Percentiles rank a stretch among this genome's conserved stretches.
These are phyloP conservation scores for Cruciata laevipes DNA, from an alignment of 257 asterid genomes.

Conservation along the genomic window DNA sequence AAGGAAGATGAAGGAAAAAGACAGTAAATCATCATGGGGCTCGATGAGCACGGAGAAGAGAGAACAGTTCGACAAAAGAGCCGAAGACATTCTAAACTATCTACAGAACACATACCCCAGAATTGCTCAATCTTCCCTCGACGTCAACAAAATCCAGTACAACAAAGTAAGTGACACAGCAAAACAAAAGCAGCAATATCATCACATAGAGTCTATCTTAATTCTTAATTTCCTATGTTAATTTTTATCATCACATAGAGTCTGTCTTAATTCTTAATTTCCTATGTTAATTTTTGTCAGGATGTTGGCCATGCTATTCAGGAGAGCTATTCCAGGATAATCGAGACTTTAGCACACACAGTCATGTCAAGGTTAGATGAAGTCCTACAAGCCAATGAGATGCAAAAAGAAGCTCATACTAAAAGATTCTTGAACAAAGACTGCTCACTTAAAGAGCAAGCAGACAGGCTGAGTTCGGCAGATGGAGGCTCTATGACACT, in stretches of 20 bases:
- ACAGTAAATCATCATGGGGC: slow-evolving; percentile 72
- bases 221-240: not conserved
- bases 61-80: slow-evolving; percentile 78
- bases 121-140: slow-evolving; percentile 69
- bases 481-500: slow-evolving; percentile 39
- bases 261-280: not conserved
- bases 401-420: slow-evolving; percentile 34
- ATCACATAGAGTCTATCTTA: not conserved
- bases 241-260: not conserved
- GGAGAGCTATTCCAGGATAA: slow-evolving; percentile 87
- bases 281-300: too few species aligned
- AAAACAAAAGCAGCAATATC: not conserved
- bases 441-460: slow-evolving; percentile 23
- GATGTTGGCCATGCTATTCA: slow-evolving; percentile 86
- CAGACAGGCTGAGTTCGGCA: slow-evolving; percentile 28
- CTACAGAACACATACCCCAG: slow-evolving; percentile 82
- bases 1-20: slow-evolving; percentile 74
- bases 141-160: slow-evolving; percentile 78
- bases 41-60: slow-evolving; percentile 79
- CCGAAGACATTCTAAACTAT: slow-evolving; percentile 55
- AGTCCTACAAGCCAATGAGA: slow-evolving; percentile 59
- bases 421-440: slow-evolving; percentile 30
- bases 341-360: slow-evolving; percentile 74
- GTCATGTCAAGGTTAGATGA: slow-evolving; percentile 79
- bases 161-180: slow-evolving; percentile 35